A percentile compares a stretch with the other conserved stretches of the same genome.
Evolutionary conservation across 192 early-diverging fungal genomes (phyloP).

Genomic region (Entrophospora sp.): DNA sequence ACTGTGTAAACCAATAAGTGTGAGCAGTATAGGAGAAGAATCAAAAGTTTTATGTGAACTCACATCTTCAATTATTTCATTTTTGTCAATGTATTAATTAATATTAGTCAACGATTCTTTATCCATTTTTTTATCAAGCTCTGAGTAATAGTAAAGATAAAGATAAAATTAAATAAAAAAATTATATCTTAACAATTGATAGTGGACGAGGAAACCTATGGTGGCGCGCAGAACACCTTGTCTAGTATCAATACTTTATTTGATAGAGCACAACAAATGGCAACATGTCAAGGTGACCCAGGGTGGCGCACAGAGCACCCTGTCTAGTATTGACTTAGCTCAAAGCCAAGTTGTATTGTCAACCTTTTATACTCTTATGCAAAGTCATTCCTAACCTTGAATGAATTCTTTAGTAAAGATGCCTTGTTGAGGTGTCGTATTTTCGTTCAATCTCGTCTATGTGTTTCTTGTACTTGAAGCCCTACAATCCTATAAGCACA

Average conservation of each 20-base stretch:
- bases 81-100: neutral
- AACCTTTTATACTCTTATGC: neutral
- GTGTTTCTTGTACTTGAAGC: constrained; percentile 12
- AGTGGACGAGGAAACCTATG: constrained; percentile 14
- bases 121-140: constrained; percentile 10
- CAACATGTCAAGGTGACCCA: constrained; percentile 22
- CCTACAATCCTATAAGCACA: neutral
- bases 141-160: neutral
- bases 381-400: constrained; percentile 15
- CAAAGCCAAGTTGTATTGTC: constrained; percentile 21
- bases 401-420: constrained; percentile 6
- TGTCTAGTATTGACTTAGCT: constrained; percentile 22
- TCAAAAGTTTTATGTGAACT: too few species aligned
- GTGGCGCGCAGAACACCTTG: constrained; percentile 13
- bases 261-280: constrained; percentile 18
- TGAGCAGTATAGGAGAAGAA: too few species aligned
- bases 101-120: neutral
- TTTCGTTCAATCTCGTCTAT: constrained; percentile 15
- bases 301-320: neutral
- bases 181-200: neutral
- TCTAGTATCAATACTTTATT: constrained; percentile 16
- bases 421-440: neutral
- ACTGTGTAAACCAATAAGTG: too few species aligned
- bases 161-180: neutral
- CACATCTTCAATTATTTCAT: neutral